Evolutionary conservation across 2,329 filamentous ascomycete species (phyloP).

Genomic region (Arthroderma sp.): DNA sequence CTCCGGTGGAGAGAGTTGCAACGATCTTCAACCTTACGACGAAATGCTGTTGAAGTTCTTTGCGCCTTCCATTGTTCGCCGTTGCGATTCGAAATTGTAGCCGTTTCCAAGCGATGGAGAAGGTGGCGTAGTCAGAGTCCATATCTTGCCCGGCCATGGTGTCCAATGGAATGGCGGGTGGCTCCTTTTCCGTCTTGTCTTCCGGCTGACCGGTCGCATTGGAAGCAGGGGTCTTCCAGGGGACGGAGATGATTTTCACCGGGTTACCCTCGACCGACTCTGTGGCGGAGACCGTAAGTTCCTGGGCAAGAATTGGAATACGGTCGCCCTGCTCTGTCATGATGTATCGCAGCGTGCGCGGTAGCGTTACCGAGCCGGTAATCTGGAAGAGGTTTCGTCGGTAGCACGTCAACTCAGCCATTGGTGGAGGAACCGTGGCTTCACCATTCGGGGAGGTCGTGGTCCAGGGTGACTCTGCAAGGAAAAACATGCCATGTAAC

Average conservation of each 20-base stretch:
- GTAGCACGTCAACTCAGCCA: conserved; percentile 77
- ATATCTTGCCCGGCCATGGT: conserved; percentile 52
- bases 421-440: conserved; percentile 40
- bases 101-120: conserved; percentile 87
- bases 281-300: conserved; percentile 80
- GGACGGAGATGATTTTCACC: conserved; percentile 89
- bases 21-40: conserved; percentile 76
- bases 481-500: conserved; percentile 56
- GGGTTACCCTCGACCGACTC: conserved; percentile 88
- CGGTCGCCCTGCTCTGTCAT: conserved; percentile 74
- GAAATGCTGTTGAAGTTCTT: conserved; percentile 94
- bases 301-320: conserved; percentile 67
- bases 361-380: conserved; percentile 73
- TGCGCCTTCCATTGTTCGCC: conserved; percentile 86
- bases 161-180: conserved; percentile 63
- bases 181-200: conserved; percentile 69
- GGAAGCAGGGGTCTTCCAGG: conserved; percentile 89
- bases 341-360: conserved; percentile 63
- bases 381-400: conserved; percentile 93
- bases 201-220: conserved; percentile 50
- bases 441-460: conserved; percentile 39
- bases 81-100: conserved; percentile 91
- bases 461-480: conserved; percentile 52
- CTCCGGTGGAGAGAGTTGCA: conserved; percentile 70
- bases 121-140: conserved; percentile 75